Evolutionary conservation across 2,329 filamentous ascomycete genomes (phyloP).

Genomic region (Exophiala xenobiotica): DNA sequence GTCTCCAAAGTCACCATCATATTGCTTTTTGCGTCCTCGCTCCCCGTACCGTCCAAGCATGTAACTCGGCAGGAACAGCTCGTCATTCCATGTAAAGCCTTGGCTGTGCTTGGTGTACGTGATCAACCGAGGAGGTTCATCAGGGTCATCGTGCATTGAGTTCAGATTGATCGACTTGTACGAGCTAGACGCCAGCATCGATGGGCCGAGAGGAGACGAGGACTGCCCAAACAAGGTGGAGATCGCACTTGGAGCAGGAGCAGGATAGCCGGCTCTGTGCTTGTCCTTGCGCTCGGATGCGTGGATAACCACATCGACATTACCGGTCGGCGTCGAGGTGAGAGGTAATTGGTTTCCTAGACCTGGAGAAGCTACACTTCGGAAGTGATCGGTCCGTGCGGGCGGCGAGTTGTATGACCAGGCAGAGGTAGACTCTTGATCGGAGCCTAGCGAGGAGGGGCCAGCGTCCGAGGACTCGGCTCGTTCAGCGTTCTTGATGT

Average conservation of each 20-base stretch:
- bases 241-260: constrained; percentile 23
- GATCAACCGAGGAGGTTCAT: constrained; percentile 31
- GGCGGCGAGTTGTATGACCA: constrained; percentile 25
- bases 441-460: constrained; percentile 26
- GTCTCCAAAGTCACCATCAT: constrained; percentile 30
- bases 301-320: neutral
- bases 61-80: constrained; percentile 32
- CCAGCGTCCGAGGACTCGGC: constrained; percentile 25
- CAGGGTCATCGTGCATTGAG: constrained; percentile 26
- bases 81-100: constrained; percentile 33
- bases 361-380: constrained; percentile 18
- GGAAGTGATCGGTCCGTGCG: constrained; percentile 10
- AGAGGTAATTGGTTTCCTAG: constrained; percentile 8
- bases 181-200: constrained; percentile 30
- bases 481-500: constrained; percentile 15
- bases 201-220: constrained; percentile 29
- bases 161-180: constrained; percentile 34
- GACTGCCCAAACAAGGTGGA: constrained; percentile 17
- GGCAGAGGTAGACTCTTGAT: constrained; percentile 21
- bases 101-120: constrained; percentile 31
- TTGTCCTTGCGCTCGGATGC: constrained; percentile 28
- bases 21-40: constrained; percentile 28
- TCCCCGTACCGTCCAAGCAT: constrained; percentile 29
- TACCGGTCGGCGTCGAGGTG: constrained; percentile 1
- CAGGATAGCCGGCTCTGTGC: constrained; percentile 21